phyloP scores from a whole-genome alignment of 108 stramenopile species.

The Epipyxis sp. region DNA sequence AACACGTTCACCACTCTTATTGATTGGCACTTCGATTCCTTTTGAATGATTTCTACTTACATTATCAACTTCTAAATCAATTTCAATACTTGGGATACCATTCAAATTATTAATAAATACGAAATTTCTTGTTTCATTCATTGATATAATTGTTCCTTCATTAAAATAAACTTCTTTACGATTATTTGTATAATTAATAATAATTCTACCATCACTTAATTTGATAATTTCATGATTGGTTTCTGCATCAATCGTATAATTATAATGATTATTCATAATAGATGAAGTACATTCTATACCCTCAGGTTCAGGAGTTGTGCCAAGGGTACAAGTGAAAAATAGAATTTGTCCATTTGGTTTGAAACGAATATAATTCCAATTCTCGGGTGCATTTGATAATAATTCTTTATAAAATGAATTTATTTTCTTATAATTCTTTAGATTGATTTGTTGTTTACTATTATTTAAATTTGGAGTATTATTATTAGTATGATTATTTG shows the following conservation, averaged over 20 bases:
- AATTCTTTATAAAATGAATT: no score
- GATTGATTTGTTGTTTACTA: no score
- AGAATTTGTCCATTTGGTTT: no score
- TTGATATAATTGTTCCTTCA: background rate
- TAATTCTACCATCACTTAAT: constrained; percentile 2
- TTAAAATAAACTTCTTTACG: background rate
- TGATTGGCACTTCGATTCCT: constrained; percentile 25
- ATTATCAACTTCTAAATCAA: constrained; percentile 22
- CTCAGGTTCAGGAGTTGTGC: no score
- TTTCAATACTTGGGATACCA: constrained; percentile 8
- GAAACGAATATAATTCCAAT: no score
- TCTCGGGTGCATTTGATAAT: no score
- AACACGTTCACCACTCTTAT: constrained; percentile 28
- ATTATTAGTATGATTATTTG: no score
- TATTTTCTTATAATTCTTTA: no score
- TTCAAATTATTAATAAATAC: background rate
- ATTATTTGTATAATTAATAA: background rate
- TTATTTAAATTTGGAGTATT: no score
- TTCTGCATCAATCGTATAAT: constrained; percentile 15
- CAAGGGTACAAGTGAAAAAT: no score
- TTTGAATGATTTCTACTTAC: background rate
- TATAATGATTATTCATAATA: no score
- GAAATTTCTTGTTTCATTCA: background rate
- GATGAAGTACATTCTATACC: no score
- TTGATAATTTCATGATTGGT: background rate